phyloP scores from a whole-genome alignment of 2,329 filamentous ascomycete species.

The Chrysosporium queenslandicum region DNA sequence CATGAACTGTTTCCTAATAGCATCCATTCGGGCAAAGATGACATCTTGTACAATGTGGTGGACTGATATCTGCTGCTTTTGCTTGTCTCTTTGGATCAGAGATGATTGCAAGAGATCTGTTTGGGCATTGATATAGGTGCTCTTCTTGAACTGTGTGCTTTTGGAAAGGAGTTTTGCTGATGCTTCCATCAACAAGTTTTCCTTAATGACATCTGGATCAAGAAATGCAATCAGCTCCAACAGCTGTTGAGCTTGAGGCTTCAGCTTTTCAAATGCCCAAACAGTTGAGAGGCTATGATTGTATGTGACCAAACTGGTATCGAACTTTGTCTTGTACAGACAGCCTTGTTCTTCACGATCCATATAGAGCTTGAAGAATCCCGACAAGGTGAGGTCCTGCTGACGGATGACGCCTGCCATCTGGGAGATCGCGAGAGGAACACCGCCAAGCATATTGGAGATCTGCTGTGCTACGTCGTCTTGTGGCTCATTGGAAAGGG shows the following conservation, averaged over 20 bases:
- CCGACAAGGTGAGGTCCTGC: constrained; percentile 15
- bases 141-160: constrained; percentile 14
- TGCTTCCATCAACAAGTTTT: constrained; percentile 15
- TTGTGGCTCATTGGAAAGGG: constrained; percentile 1
- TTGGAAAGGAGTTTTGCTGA: constrained; percentile 5
- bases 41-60: constrained; percentile 25
- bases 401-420: constrained; percentile 20
- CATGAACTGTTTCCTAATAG: constrained; percentile 13
- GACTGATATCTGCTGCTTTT: constrained; percentile 19
- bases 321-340: constrained; percentile 11
- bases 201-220: constrained; percentile 21
- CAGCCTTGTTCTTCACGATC: constrained; percentile 13
- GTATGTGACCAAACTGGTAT: constrained; percentile 12
- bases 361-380: constrained; percentile 16
- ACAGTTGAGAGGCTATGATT: constrained; percentile 17
- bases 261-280: constrained; percentile 19
- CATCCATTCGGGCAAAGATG: constrained; percentile 19
- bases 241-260: constrained; percentile 9
- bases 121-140: constrained; percentile 20
- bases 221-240: constrained; percentile 19
- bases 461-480: constrained; percentile 14
- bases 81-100: constrained; percentile 20
- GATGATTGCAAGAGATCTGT: constrained; percentile 22
- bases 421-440: constrained; percentile 20
- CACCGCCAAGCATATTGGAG: constrained; percentile 16